Base-by-base conservation (phyloP, 2,329 filamentous ascomycete species). In the Neoarthrinium moseri region DNA sequence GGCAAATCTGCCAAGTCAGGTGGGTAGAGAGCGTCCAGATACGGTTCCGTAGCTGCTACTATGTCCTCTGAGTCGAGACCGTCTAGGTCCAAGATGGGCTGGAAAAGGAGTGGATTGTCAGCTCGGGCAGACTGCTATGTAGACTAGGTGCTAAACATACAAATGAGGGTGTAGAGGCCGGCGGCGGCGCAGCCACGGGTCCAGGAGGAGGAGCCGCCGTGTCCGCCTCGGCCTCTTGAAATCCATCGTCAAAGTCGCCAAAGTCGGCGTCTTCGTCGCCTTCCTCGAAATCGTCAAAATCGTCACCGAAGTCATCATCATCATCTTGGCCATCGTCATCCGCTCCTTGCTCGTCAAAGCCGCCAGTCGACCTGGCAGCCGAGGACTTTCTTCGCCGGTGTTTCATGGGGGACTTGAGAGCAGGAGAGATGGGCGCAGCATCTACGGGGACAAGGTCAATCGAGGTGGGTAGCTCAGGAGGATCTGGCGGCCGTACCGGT, bases 211-310 rank as follows among this genome's bases (percentile, higher is more conserved):
- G 55, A 37, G 58, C 56, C 5, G 56, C 43, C 38, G 61, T 47
- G 32, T 65, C 54, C 22, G 66, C 60, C 45, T 73, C 72, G 46
- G 78, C 64, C 61, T 81, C 72, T 58, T 89, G 78, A 61, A 89
- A 89, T 29, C 75, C 83, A 54, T 85, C 86, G 60, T 87, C 84
- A 66, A 89, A 90, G 58, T 88, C 85, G 57, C 82, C 81, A 68
- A 85, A 84, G 57, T 78, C 70, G 35, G 70, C 74, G 53, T 73
- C 73, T 46, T 71, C 70, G 50, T 73, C 75, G 39, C 77, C 79
- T 57, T 83, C 80, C 56, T 81, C 78, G 53, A 84, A 83, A 51
- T 82, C 80, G 60, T 84, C 79, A 65, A 80, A 78, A 50, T 83
- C 80, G 56, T 82, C 78, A 18, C 74, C 78, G 59, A 80, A 81